A percentile compares a stretch with the other conserved stretches of the same genome.
Evolutionary conservation across 1,139 yeast species (phyloP).

Genomic region (Yamadazyma atmosphaerica): DNA sequence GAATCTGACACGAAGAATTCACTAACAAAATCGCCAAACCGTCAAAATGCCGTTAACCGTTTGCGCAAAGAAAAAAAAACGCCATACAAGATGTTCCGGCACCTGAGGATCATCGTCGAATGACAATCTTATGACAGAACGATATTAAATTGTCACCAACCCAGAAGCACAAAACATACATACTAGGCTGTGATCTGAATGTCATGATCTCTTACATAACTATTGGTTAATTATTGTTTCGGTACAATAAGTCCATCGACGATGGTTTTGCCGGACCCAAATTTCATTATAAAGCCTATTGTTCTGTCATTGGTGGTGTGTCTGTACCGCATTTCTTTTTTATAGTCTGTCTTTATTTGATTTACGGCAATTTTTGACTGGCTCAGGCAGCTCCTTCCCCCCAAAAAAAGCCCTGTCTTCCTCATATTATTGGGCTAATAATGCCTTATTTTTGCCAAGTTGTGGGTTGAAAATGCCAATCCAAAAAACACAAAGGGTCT

Average conservation of each 20-base stretch:
- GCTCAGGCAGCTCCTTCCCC: neutral
- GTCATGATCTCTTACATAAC: too few species aligned
- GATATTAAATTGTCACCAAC: too few species aligned
- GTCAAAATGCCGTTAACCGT: slow-evolving; percentile 1
- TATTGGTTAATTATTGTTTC: neutral
- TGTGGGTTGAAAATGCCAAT: neutral
- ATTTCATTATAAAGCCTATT: neutral
- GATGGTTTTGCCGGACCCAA: neutral
- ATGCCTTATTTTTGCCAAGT: neutral
- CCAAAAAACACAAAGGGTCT: neutral
- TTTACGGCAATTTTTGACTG: neutral
- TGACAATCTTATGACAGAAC: too few species aligned
- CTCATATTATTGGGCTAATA: neutral
- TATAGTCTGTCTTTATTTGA: neutral
- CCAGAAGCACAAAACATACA: too few species aligned
- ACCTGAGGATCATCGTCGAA: too few species aligned
- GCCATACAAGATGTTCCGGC: neutral
- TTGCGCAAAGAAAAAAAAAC: neutral
- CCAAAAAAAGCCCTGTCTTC: too few species aligned
- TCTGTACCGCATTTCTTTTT: neutral
- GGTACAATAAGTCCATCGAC: neutral
- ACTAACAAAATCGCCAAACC: too few species aligned
- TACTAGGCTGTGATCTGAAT: too few species aligned
- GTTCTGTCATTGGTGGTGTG: neutral
- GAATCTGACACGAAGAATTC: neutral